A percentile compares a stretch with the other conserved stretches of the same genome.
phyloP scores from a whole-genome alignment of 2,329 filamentous ascomycete species.

The Stenocarpella maydis region DNA sequence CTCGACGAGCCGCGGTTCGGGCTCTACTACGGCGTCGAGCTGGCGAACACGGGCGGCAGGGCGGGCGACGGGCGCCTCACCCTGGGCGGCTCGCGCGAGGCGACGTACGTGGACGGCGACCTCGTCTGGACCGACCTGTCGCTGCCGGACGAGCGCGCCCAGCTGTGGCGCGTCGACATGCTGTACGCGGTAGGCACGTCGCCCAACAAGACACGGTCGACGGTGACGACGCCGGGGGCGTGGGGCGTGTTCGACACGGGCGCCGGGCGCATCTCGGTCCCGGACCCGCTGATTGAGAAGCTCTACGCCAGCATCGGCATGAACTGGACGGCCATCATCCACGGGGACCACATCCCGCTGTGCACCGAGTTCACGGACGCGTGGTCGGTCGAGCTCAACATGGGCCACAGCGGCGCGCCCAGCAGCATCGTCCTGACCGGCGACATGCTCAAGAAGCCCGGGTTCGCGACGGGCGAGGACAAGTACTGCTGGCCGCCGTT shows the following conservation, averaged over 20 bases:
- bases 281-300: conserved; percentile 37
- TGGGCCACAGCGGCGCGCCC: conserved; percentile 34
- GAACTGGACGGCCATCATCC: conserved; percentile 46
- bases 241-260: conserved; percentile 47
- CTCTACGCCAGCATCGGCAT: conserved; percentile 47
- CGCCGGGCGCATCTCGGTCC: conserved; percentile 41
- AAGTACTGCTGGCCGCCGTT: conserved; percentile 49
- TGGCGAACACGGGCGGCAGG: conserved; percentile 33
- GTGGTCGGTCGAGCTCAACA: conserved; percentile 44
- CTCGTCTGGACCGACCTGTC: conserved; percentile 35
- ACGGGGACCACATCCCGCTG: conserved; percentile 42
- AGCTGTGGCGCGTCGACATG: conserved; percentile 45
- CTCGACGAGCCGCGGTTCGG: conserved; percentile 46
- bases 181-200: conserved; percentile 36
- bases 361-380: conserved; percentile 48
- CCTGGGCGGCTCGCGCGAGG: conserved; percentile 45
- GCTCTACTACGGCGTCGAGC: conserved; percentile 43
- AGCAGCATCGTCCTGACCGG: conserved; percentile 43
- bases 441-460: conserved; percentile 43
- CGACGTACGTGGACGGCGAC: conserved; percentile 42
- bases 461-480: conserved; percentile 43
- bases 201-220: conserved; percentile 12
- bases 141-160: conserved; percentile 36
- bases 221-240: background rate
- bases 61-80: conserved; percentile 43